A percentile compares a stretch with the other conserved stretches of the same genome.
Conservation (phyloP, 2,329 filamentous ascomycete genomes). For the Aspergillus terreus region DNA sequence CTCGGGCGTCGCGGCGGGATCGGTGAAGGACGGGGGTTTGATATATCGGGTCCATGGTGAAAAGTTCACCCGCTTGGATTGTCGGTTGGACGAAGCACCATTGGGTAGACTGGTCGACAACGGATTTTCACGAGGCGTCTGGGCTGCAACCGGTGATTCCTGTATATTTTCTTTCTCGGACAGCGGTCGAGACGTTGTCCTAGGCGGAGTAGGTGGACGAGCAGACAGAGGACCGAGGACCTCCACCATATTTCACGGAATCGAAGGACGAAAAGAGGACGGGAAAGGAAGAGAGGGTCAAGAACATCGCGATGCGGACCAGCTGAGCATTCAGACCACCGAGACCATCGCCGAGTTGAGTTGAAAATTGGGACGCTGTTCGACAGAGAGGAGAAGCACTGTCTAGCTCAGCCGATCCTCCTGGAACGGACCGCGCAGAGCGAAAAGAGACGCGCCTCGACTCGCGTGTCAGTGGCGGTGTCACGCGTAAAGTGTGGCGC, state of each 20-base stretch:
- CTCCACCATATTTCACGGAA: constrained; percentile 38
- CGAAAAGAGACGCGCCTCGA: constrained; percentile 13
- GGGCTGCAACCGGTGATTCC: constrained; percentile 28
- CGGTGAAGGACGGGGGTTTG: constrained; percentile 40
- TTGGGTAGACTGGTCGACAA: constrained; percentile 36
- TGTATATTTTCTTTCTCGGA: constrained; percentile 37
- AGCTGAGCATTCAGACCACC: constrained; percentile 15
- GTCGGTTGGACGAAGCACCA: constrained; percentile 34
- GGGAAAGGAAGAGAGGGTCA: constrained; percentile 14
- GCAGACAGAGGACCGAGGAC: constrained; percentile 46
- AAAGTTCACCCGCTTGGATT: constrained; percentile 60
- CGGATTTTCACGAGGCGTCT: constrained; percentile 43
- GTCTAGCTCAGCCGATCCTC: constrained; percentile 1
- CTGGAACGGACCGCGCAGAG: constrained; percentile 17
- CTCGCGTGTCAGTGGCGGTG: constrained; percentile 14
- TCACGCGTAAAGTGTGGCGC: constrained; percentile 34
- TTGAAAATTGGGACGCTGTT: constrained; percentile 2
- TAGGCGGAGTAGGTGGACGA: constrained; percentile 56
- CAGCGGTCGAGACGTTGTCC: constrained; percentile 31
- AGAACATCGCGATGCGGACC: constrained; percentile 26
- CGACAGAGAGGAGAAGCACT: constrained; percentile 6
- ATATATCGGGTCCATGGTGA: constrained; percentile 56
- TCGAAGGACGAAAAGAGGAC: constrained; percentile 14
- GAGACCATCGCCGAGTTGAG: constrained; percentile 15
- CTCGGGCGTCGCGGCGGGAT: constrained; percentile 29